Evolutionary conservation across 352 stramenopile species (phyloP), one percentile per base, ranked within the genome.

Genomic region (Phytophthora pluvialis): DNA sequence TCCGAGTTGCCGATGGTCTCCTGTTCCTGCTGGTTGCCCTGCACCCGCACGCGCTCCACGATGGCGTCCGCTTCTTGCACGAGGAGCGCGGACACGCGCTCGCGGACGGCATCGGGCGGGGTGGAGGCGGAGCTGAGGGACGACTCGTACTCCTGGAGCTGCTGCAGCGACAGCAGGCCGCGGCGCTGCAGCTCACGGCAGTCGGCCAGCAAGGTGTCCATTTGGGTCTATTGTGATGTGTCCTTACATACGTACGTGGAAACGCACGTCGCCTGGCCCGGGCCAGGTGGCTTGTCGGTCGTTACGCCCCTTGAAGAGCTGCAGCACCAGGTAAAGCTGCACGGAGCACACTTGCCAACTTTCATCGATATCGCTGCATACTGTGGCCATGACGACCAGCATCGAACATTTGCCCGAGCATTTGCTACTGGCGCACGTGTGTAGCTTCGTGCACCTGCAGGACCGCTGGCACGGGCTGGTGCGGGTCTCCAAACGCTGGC

Each of bases 401-500:
- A 46, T 86, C 15, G 73, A 84, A n/a, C 28, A 55, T 29, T 55
- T 90, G 48, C 79, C 80, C 16, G 63, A 79, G 26, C 73, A 79
- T 25, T 58, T 89, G 48, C 71, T 76, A n/a, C 35, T 83, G 15
- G 61, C 53, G 4, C 60, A 81, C 25, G 60, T 92, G 26, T 89
- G 81, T 55, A 35, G 66, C 36, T 88, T 90, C 42, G 66, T 94
- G 51, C 61, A 76, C 31, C 58, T 92, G 11, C 70, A 78, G 25
- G 80, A 90, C 31, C 83, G 86, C 4, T 89, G 80, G 76, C 64
- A 81, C 35, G 50, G 68, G 11, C 62, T 94, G 12, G 61, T 76
- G 25, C 68, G 64, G 1, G 85, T 90, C 2, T 92, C 85, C 15
- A 76, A 65, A 21, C 68, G 72, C n/a, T 92, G 83, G 83, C 64